A percentile compares a stretch with the other conserved stretches of the same genome.
phyloP scores from a whole-genome alignment of 2,329 filamentous ascomycete species.

The Neospermospora avenae region DNA sequence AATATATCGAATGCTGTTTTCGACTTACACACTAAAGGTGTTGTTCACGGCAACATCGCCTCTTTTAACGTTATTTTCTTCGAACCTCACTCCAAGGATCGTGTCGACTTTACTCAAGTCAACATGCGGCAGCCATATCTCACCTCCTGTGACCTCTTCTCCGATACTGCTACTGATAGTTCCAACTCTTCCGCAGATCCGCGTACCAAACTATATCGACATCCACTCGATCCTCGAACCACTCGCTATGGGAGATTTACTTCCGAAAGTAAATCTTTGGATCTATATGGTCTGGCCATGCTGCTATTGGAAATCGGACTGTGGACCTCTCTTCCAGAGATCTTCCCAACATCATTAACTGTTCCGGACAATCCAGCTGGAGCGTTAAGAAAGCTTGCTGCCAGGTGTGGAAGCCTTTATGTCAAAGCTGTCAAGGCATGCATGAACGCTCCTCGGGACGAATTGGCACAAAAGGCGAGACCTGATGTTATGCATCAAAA shows the following conservation, averaged over 20 bases:
- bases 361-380: slow-evolving; percentile 28
- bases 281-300: slow-evolving; percentile 72
- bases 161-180: slow-evolving; percentile 37
- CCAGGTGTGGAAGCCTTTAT: slow-evolving; percentile 67
- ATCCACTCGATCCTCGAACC: slow-evolving; percentile 59
- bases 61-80: slow-evolving; percentile 68
- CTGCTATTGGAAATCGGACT: slow-evolving; percentile 71
- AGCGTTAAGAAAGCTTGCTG: slow-evolving; percentile 36
- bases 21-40: slow-evolving; percentile 65
- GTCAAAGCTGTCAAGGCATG: slow-evolving; percentile 72
- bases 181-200: slow-evolving; percentile 20
- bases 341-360: slow-evolving; percentile 28
- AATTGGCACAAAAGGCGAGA: slow-evolving; percentile 45
- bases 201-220: slow-evolving; percentile 47
- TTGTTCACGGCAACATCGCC: slow-evolving; percentile 68
- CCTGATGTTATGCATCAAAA: slow-evolving; percentile 55
- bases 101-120: slow-evolving; percentile 36
- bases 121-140: slow-evolving; percentile 68
- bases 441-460: slow-evolving; percentile 66
- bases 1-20: slow-evolving; percentile 71
- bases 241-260: slow-evolving; percentile 48
- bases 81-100: slow-evolving; percentile 30
- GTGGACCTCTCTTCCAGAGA: slow-evolving; percentile 59
- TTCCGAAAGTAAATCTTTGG: slow-evolving; percentile 56
- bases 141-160: slow-evolving; percentile 73